Evolutionary conservation across 2,329 filamentous ascomycete species (phyloP), one percentile per base, ranked within the genome.

Genomic region (Ophiocordyceps polyrhachis-furcata): DNA sequence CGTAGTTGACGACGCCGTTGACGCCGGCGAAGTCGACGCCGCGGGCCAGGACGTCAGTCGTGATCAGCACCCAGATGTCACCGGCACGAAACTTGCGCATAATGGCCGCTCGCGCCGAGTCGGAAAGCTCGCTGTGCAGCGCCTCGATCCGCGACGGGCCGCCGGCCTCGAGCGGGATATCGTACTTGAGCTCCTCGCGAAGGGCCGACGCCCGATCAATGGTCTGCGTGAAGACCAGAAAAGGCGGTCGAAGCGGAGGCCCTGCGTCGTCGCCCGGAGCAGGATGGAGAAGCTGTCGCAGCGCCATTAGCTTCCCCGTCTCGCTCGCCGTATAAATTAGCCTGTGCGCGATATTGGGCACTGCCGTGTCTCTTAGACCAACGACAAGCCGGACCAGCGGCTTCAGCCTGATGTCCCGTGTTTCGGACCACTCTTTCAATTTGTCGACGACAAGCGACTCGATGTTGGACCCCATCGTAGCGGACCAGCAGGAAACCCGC

Each of bases 1-100:
- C 91, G 64, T 95, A 98, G 63, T 96, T 98, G 44, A 98, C 83
- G 0, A 98, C 88, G 41, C 88, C 87, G 55, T 95, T 95, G 50
- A 98, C 80, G 43, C 91, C 91, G 9, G 83, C 79, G 65, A 98
- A 95, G 62, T 98, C 91, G 38, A 98, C 80, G 19, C 91, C 91
- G 31, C 91, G 83, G 15, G 88, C 83, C 12, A 98, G 70, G 8
- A 98, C 74, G 57, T 98, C 91, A 0, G 91, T 98, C 0, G 91
- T 96, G 58, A 98, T 91, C 32, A 98, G 71, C 7, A 96, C 79
- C 91, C 91, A 98, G 49, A 96, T 81, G 58, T 96, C 87, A 50
- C 88, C 91, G 31, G 79, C 79, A 32, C 91, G 80, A 68, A 98
- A 96, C 19, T 79, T 78, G 45, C 85, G 77, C 81, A 98, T 93